phyloP scores from a whole-genome alignment of 495 filamentous ascomycete species.

The Umbilicaria muhlenbergii region DNA sequence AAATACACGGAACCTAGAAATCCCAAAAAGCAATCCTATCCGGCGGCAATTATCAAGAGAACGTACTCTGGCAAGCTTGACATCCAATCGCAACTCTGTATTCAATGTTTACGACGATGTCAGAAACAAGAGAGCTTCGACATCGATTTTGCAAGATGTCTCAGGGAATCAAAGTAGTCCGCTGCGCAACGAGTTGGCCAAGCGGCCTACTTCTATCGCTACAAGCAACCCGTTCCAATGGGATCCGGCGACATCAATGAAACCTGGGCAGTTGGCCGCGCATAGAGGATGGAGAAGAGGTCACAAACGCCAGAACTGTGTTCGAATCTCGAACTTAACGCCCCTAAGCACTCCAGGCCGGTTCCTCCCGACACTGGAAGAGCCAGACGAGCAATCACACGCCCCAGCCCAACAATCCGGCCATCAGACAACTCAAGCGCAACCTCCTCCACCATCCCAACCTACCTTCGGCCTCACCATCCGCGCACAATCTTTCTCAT shows the following conservation, averaged over 20 bases:
- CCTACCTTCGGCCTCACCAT: not conserved
- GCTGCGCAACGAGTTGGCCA: not conserved
- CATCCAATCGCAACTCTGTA: not conserved
- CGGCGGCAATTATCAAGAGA: too few species aligned
- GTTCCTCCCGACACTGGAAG: slow-evolving; percentile 24
- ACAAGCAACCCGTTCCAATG: slow-evolving; percentile 3
- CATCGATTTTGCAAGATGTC: slow-evolving; percentile 5
- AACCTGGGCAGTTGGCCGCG: not conserved
- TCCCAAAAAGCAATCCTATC: too few species aligned
- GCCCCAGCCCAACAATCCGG: slow-evolving; percentile 4
- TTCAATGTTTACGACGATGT: slow-evolving; percentile 6
- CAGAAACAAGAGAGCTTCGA: slow-evolving; percentile 3
- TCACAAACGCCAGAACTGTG: slow-evolving; percentile 31
- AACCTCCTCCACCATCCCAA: slow-evolving; percentile 1
- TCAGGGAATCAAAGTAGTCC: slow-evolving; percentile 8
- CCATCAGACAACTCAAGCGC: not conserved
- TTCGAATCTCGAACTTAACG: slow-evolving; percentile 33
- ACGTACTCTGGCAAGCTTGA: too few species aligned
- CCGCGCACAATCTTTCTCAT: too few species aligned
- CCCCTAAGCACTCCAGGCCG: slow-evolving; percentile 23
- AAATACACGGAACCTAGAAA: too few species aligned
- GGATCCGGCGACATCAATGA: slow-evolving; percentile 1
- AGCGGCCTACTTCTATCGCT: slow-evolving; percentile 3
- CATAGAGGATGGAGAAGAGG: slow-evolving; percentile 17
- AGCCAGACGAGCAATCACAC: slow-evolving; percentile 19